Conservation (phyloP, 768 basidiomycete species). For the Sporobolomyces phaffii region DNA sequence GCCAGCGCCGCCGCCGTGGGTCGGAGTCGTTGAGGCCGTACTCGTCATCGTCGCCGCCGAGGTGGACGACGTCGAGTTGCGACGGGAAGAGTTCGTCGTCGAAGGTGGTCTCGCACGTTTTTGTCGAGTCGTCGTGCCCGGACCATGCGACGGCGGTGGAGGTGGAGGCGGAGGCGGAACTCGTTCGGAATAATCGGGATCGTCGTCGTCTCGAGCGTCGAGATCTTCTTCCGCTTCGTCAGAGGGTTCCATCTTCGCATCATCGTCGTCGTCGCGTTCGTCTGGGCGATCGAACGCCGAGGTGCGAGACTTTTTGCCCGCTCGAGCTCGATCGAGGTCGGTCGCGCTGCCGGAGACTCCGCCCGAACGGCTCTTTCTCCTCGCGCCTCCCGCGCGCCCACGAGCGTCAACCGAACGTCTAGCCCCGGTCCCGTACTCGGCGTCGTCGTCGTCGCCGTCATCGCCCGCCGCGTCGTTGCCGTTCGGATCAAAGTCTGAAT, state of each 20-base stretch:
- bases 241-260: too few relatives aligned
- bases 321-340: not conserved
- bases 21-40: not conserved
- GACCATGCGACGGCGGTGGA: too few relatives aligned
- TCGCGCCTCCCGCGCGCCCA: not conserved
- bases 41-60: not conserved
- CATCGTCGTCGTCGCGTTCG: not conserved
- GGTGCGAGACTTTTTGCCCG: not conserved
- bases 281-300: too few relatives aligned
- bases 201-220: not conserved
- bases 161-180: not conserved
- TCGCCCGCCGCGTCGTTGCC: not conserved
- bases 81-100: not conserved
- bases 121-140: not conserved
- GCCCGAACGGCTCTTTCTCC: slow-evolving; percentile 5
- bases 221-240: not conserved
- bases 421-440: too few relatives aligned
- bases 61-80: not conserved
- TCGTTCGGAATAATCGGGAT: slow-evolving; percentile 4
- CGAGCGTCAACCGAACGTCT: too few relatives aligned
- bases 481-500: not conserved
- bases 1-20: not conserved
- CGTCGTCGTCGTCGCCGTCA: not conserved
- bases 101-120: not conserved
- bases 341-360: not conserved